Conservation (phyloP, 768 basidiomycete genomes). For the Mycena sanguinolenta region DNA sequence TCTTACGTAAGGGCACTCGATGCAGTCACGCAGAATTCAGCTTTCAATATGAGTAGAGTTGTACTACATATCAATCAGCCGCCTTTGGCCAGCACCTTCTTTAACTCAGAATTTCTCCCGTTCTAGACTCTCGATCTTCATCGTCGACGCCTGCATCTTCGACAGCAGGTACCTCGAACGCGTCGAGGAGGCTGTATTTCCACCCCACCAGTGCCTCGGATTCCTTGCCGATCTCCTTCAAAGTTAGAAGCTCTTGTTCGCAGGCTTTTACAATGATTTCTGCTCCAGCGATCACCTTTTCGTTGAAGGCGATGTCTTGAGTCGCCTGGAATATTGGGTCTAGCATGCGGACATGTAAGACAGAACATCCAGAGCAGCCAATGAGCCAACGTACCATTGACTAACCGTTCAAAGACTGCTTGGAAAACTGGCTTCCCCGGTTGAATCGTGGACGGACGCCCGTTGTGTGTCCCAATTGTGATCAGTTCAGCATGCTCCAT, state of each 20-base stretch:
- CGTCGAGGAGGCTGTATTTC: constrained; percentile 61
- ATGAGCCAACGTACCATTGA: constrained; percentile 67
- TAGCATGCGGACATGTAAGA: constrained; percentile 43
- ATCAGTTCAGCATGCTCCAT: constrained; percentile 95
- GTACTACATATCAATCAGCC: constrained; percentile 31
- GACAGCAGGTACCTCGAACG: constrained; percentile 77
- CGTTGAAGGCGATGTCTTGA: constrained; percentile 86
- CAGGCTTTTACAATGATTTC: constrained; percentile 77
- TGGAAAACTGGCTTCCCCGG: constrained; percentile 94
- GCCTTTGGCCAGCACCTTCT: constrained; percentile 64
- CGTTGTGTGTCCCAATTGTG: constrained; percentile 80
- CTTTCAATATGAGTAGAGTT: background rate
- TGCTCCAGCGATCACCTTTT: constrained; percentile 68
- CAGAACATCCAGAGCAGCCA: background rate
- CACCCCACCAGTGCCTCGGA: constrained; percentile 59
- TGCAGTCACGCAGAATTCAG: no score
- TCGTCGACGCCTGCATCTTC: constrained; percentile 80
- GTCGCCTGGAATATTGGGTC: constrained; percentile 85
- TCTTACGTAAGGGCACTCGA: background rate
- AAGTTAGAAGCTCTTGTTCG: constrained; percentile 79
- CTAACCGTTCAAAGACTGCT: constrained; percentile 87
- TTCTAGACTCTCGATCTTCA: constrained; percentile 79
- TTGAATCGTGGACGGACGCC: constrained; percentile 81
- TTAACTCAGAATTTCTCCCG: constrained; percentile 77
- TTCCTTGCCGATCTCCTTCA: constrained; percentile 75